Base-by-base conservation (phyloP, 2,329 filamentous ascomycete species). In the Stagonosporopsis tanaceti region DNA sequence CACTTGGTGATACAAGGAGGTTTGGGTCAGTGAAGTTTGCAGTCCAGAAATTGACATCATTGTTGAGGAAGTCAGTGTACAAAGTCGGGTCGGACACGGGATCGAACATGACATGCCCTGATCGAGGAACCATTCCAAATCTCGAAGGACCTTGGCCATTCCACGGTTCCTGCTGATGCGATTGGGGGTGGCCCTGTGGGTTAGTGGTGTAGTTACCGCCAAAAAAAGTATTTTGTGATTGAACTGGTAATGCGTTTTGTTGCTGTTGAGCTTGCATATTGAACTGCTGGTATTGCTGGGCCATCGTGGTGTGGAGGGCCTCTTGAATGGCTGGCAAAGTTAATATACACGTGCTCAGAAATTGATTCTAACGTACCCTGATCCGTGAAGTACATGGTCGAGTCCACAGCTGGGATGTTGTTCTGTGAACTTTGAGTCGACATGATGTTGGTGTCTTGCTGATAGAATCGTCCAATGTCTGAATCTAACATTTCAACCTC, bases 401-500 rank as follows among this genome's bases (percentile, higher is more conserved):
- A 53, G 39, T 70, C 67, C 50, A 71, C 59, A 25, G 65, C 63
- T 2, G 66, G 58, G 17, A 71, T 46, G 15, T 57, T 53, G 44
- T 63, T 65, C 11, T 69, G 69, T 28, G 67, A 58, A 25, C 54
- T 57, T 17, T 73, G 72, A 9, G 72, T 69, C 14, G 70, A 62
- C 55, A 69, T 67, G 47, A 58, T 65, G 38, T 53, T 53, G 27
- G 50, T 56, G 54, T 66, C 68, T 32, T 70, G 67, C 25, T 68
- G 53, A 50, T 72, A 74, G 55, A 70, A 70, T 30, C 62, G 65
- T 48, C 67, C 60, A 40, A 72, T 62, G n/a, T 71, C 62, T n/a
- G 66, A 50, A 47, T 75, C 70, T 27, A 69, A 67, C 68, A 74
- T 71, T 8, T 72, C 70, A 24, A 67, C 64, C 38, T 76, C 73